A percentile compares a stretch with the other conserved stretches of the same genome.
These are phyloP conservation scores for Apiospora rasikravindrae DNA, from an alignment of 2,329 filamentous ascomycete genomes.

Conservation along the genomic window DNA sequence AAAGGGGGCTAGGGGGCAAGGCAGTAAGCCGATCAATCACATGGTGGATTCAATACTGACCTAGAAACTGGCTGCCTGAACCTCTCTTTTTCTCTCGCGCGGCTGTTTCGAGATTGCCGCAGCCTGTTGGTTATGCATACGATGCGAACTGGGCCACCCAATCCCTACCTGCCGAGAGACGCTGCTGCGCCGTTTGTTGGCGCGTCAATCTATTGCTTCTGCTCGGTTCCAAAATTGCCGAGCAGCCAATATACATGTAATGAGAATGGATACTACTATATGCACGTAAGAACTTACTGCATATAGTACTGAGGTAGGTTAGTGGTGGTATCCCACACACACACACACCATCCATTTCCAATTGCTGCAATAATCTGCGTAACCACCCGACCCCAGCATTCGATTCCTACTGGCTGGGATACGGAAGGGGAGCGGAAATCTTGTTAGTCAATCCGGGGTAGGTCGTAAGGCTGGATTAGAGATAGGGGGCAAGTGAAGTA, in stretches of 20 bases:
- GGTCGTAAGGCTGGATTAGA: background rate
- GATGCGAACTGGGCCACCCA: background rate
- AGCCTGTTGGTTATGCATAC: background rate
- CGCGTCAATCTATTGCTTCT: background rate
- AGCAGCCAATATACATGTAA: background rate
- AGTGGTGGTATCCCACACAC: background rate
- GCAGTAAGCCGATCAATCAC: background rate
- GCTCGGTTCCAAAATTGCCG: background rate
- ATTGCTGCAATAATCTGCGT: constrained; percentile 12
- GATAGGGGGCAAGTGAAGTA: background rate
- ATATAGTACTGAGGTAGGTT: background rate
- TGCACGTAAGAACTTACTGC: background rate
- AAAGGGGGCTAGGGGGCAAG: background rate
- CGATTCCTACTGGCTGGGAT: background rate
- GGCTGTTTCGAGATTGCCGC: background rate
- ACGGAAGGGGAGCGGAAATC: background rate
- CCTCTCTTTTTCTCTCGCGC: background rate
- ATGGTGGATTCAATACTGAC: background rate
- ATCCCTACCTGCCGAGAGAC: background rate
- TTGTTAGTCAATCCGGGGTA: background rate
- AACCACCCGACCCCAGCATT: background rate
- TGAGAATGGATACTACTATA: background rate
- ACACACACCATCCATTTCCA: background rate
- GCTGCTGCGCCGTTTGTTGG: background rate
- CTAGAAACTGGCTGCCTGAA: background rate